Evolutionary conservation across 768 basidiomycete species (phyloP).

Genomic region (Amanita fuliginea): DNA sequence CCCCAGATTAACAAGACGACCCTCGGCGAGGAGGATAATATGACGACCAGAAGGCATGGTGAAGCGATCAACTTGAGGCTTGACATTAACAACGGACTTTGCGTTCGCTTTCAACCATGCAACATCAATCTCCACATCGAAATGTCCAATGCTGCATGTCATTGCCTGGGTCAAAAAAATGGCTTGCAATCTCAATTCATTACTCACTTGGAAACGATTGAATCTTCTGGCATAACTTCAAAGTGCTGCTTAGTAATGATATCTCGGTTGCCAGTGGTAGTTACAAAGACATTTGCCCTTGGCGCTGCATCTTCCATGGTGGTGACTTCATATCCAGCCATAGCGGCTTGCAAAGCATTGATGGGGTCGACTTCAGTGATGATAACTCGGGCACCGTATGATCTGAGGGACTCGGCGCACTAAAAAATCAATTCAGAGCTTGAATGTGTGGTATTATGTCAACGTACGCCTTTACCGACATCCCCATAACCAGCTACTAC

Average conservation of each 20-base stretch:
- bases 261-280: constrained; percentile 97
- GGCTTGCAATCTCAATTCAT: background rate
- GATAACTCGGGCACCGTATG: constrained; percentile 95
- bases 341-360: constrained; percentile 98
- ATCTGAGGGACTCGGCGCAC: constrained; percentile 95
- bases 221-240: constrained; percentile 91
- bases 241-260: constrained; percentile 94
- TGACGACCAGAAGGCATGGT: constrained; percentile 90
- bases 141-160: constrained; percentile 62
- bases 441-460: background rate
- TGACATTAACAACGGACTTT: constrained; percentile 74
- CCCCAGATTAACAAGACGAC: constrained; percentile 98
- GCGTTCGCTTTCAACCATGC: constrained; percentile 97
- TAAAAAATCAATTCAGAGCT: constrained; percentile 16
- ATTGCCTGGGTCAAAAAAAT: background rate
- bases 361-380: constrained; percentile 99
- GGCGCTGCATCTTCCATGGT: constrained; percentile 97
- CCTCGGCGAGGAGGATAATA: constrained; percentile 95
- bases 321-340: constrained; percentile 98
- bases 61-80: constrained; percentile 98
- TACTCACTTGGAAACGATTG: constrained; percentile 92
- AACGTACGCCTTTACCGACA: constrained; percentile 94
- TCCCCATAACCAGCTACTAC: constrained; percentile 99
- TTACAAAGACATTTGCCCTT: constrained; percentile 87
- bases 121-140: constrained; percentile 89